Evolutionary conservation across 2,329 filamentous ascomycete species (phyloP).

Genomic region (Epichloe bromicola): DNA sequence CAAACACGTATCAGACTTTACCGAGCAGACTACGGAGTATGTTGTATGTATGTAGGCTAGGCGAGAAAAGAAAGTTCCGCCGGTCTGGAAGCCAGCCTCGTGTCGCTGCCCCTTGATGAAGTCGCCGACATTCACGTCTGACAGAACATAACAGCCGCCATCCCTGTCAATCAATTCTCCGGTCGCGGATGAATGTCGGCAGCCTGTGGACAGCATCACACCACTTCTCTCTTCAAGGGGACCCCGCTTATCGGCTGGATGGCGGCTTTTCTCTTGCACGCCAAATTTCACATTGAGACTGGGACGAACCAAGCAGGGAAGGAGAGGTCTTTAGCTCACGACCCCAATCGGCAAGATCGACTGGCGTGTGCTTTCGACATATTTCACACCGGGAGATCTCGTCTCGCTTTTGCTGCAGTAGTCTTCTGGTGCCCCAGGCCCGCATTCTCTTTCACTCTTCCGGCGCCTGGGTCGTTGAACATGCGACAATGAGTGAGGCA

Average conservation of each 20-base stretch:
- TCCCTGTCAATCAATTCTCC: too few species aligned
- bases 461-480: not conserved
- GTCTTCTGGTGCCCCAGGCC: too few species aligned
- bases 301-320: too few species aligned
- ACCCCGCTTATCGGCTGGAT: not conserved
- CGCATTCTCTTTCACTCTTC: too few species aligned
- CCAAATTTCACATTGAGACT: not conserved
- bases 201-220: not conserved
- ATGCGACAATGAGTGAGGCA: slow-evolving; percentile 16
- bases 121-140: too few species aligned
- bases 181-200: not conserved
- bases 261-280: not conserved
- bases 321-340: too few species aligned
- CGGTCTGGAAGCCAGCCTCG: not conserved
- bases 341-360: too few species aligned
- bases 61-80: not conserved
- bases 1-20: not conserved
- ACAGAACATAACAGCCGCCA: too few species aligned
- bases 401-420: too few species aligned
- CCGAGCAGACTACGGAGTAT: too few species aligned
- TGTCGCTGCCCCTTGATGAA: not conserved
- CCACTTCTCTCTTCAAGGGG: too few species aligned
- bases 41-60: not conserved
- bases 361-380: not conserved
- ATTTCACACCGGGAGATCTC: not conserved